phyloP scores from a whole-genome alignment of 2,329 filamentous ascomycete genomes.

The Aspergillus melleus region DNA sequence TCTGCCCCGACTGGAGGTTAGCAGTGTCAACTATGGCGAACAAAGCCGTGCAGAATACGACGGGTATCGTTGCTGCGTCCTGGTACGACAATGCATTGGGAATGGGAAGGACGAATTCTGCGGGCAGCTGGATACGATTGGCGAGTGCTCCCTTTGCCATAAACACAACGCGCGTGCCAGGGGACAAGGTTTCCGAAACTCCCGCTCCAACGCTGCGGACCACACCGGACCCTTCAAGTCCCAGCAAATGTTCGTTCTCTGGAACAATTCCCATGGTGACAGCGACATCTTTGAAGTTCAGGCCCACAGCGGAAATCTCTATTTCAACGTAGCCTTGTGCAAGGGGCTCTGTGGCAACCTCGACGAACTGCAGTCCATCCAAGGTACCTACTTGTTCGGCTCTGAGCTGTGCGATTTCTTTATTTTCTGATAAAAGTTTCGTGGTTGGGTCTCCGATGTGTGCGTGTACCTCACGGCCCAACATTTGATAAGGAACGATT shows the following conservation, averaged over 20 bases:
- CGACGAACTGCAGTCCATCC: constrained; percentile 9
- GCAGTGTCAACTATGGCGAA: constrained; percentile 24
- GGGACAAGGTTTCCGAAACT: constrained; percentile 30
- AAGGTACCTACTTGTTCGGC: constrained; percentile 10
- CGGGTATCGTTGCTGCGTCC: constrained; percentile 28
- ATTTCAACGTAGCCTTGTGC: constrained; percentile 23
- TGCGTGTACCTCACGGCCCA: neutral
- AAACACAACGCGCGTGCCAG: constrained; percentile 37
- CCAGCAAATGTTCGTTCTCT: constrained; percentile 36
- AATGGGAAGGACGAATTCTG: constrained; percentile 19
- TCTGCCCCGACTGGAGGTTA: constrained; percentile 12
- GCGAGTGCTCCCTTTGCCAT: constrained; percentile 7
- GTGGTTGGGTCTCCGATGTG: neutral
- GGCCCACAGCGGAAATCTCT: constrained; percentile 19
- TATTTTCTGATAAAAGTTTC: neutral
- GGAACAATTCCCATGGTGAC: constrained; percentile 21
- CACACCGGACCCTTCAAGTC: constrained; percentile 45
- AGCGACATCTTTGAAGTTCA: constrained; percentile 22
- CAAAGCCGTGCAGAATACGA: constrained; percentile 25
- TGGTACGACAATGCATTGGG: constrained; percentile 28
- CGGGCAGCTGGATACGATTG: constrained; percentile 10
- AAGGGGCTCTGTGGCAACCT: constrained; percentile 5
- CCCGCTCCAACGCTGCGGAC: constrained; percentile 33
- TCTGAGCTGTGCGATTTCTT: constrained; percentile 1
- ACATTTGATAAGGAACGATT: constrained; percentile 2